These are phyloP conservation scores for Pleurotus cornucopiae DNA, from an alignment of 768 basidiomycete genomes.

Conservation along the genomic window DNA sequence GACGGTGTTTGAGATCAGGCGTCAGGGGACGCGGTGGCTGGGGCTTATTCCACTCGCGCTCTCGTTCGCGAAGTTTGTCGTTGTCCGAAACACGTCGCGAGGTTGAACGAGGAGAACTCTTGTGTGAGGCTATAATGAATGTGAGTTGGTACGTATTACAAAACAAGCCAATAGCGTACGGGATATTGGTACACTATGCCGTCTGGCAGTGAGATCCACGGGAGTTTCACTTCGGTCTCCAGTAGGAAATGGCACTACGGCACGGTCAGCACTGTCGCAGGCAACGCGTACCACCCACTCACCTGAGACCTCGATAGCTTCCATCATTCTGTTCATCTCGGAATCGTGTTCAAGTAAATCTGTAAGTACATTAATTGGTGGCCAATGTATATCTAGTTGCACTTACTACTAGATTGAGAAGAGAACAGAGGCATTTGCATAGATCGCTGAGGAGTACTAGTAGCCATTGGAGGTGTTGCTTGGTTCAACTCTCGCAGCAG, in stretches of 20 bases:
- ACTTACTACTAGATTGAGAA: conserved; percentile 51
- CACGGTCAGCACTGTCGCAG: not conserved
- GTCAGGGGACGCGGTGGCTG: conserved; percentile 14
- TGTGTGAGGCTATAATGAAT: not conserved
- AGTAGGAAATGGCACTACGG: not conserved
- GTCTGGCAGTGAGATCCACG: not conserved
- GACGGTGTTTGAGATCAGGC: conserved; percentile 18
- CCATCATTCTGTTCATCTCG: conserved; percentile 66
- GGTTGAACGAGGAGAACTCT: not conserved
- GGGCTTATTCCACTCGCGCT: conserved; percentile 43
- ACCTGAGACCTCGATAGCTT: conserved; percentile 37
- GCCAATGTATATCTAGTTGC: conserved; percentile 10
- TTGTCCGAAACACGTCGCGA: conserved; percentile 14
- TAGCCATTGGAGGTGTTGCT: conserved; percentile 27
- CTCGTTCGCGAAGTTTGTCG: conserved; percentile 33
- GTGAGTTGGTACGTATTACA: not conserved
- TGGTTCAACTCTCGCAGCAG: conserved; percentile 35
- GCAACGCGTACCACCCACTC: conserved; percentile 20
- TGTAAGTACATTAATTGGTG: conserved; percentile 10
- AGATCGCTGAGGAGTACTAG: conserved; percentile 51
- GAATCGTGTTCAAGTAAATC: conserved; percentile 27
- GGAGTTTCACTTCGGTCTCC: not conserved
- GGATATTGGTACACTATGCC: not conserved
- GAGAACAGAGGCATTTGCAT: conserved; percentile 53
- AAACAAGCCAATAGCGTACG: not conserved